Evolutionary conservation across 768 basidiomycete species (phyloP), one percentile per base, ranked within the genome.

Genomic region (Termitomyces sp.): DNA sequence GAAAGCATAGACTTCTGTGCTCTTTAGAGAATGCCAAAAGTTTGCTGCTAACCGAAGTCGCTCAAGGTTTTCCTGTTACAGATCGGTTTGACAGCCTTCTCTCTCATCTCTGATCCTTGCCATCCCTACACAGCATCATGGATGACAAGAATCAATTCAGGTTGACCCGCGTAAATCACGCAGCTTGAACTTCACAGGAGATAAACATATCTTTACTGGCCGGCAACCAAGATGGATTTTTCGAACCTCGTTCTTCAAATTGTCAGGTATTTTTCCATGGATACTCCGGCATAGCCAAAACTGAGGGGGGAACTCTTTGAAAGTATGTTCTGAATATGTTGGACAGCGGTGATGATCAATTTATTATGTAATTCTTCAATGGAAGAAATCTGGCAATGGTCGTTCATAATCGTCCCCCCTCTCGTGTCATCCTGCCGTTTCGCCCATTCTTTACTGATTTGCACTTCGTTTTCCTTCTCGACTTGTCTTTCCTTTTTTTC

Each of bases 401-500:
- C 32, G 10, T 52, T 51, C 9, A 23, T 35, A 34, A 34, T 34
- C 34, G 34, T 12, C 34, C 34, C 6, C 5, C 41, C 21, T 45
- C 41, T 32, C n/a, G 28, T 37, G 25, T 35, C 55, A n/a, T 48
- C 37, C 45, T 56, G 51, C 45, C 37, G 34, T 55, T 45, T 32
- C 44, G 17, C 42, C 19, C 21, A 11, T 32, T 35, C 5, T 21
- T 43, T 39, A 34, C 62, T 56, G 60, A 46, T 52, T 48, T 12
- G 56, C 47, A n/a, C 56, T 47, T 57, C 48, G 28, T 60, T 58
- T 40, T 52, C 66, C 64, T 60, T 62, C 30, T 21, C 56, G 44
- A 60, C 58, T 21, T 61, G 56, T 57, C 57, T 57, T 57, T 63
- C 55, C 52, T 59, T 63, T 49, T 54, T 64, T 42, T 60, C n/a